Evolutionary conservation across 371 early-diverging fungal genomes (phyloP), one percentile per base, ranked within the genome.

Genomic region (Syncephalastrum racemosum): DNA sequence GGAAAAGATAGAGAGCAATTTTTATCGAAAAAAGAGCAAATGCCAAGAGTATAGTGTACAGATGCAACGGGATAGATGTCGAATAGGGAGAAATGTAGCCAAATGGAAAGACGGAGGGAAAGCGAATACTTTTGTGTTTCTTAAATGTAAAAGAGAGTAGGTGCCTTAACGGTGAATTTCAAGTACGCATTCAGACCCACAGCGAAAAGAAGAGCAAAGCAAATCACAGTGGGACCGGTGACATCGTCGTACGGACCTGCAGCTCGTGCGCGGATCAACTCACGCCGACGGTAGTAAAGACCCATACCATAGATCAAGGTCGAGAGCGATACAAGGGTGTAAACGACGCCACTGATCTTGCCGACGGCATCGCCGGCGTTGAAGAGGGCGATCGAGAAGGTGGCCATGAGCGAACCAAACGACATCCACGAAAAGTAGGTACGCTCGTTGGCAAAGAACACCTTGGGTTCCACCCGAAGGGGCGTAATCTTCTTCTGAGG

Each of bases 391-490:
- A 95, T 62, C 14, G 92, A 85, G 13, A 95, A 77, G 18, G 88
- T 89, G 3, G 88, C 87, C 15, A 95, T 66, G 49, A 91, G 67
- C 2, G 87, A 82, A 4, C 90, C 81, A 70, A 92, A 86, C 64
- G 89, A 82, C 67, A 92, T 82, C 92, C 92, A 92, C 5, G 96
- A 89, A 49, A 99, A 81, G 70, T 99, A 99, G 1, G 99, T 99
- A 52, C 99, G 86, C 76, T 99, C 99, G 67, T 99, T 99, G 54
- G 99, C 99, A 83, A 99, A 99, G 76, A 91, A 99, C 14, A 98
- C 98, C 77, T 99, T 99, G 47, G 99, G 99, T 63, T 99, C 99
- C 3, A 99, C 91, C 16, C 98, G 88, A 19, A 94, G 86, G 1
- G 95, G 90, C 0, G 92, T 81, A 0, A 85, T 83, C 24, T 95